Evolutionary conservation across 2,329 filamentous ascomycete species (phyloP).

Genomic region (Ascochyta lentis): DNA sequence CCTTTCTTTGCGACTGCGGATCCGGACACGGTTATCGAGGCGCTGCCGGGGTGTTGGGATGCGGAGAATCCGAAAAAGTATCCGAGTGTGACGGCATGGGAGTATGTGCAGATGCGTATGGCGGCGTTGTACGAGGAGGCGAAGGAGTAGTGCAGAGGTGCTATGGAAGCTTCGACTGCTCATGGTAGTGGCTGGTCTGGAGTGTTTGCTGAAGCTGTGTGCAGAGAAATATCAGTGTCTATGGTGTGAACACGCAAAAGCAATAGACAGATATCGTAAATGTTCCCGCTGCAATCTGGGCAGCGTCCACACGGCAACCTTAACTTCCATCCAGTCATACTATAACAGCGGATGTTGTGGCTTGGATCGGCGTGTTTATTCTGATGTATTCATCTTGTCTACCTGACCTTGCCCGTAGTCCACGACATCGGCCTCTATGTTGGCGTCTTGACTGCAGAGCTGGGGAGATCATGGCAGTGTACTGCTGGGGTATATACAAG

Average conservation of each 20-base stretch:
- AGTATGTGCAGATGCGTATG: constrained; percentile 40
- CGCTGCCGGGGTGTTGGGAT: constrained; percentile 41
- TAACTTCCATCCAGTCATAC: background rate
- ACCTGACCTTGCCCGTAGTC: background rate
- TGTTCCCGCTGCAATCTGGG: background rate
- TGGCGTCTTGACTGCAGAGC: constrained; percentile 3
- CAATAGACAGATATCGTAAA: background rate
- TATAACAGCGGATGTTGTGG: background rate
- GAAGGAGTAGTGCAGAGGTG: background rate
- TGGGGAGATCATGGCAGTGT: constrained; percentile 8
- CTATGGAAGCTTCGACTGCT: too few species aligned
- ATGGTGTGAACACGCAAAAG: background rate
- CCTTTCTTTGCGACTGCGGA: constrained; percentile 51
- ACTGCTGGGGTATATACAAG: constrained; percentile 18
- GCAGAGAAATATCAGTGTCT: background rate
- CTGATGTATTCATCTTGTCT: constrained; percentile 4
- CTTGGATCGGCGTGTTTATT: background rate
- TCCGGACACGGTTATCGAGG: constrained; percentile 49
- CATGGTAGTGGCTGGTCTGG: too few species aligned
- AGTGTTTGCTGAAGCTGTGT: background rate
- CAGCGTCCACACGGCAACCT: background rate
- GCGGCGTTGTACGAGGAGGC: constrained; percentile 21
- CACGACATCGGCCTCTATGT: background rate
- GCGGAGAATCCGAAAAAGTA: constrained; percentile 47
- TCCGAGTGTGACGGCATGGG: constrained; percentile 48